Base-by-base conservation (phyloP, 192 early-diverging fungal genomes). In the Spizellomyces sp. region DNA sequence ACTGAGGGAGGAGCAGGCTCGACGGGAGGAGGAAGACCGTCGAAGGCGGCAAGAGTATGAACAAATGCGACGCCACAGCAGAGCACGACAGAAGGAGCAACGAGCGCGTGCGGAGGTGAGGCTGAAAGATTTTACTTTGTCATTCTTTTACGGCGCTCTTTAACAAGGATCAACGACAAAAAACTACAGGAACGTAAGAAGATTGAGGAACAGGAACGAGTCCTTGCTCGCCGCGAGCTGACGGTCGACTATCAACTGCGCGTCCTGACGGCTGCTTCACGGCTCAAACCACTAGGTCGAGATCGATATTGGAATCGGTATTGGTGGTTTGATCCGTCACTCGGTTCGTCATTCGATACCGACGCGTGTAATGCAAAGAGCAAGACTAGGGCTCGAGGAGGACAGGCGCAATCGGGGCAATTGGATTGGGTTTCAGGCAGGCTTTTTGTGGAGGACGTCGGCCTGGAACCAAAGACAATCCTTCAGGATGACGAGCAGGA, bases 241-340 rank as follows among this genome's bases (percentile, higher is more conserved):
- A 83, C 89, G 47, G 74, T 95, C 9, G 94, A 95, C 70, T 75
- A 84, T 61, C 90, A 94, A 62, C 67, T 90, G 45, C 82, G 87
- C 14, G 62, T 70, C 12, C 83, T 84, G 52, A 84, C 74, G 56
- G 87, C 82, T 22, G 86, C 89, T 8, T 86, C 87, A 27, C 89
- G 94, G 5, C 74, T 93, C 63, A 79, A 69, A 43, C 90, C 92
- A 0, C 68, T 98, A 21, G 96, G 95, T 9, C 72, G 70, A 22
- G 96, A 98, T 81, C 88, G 95, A 6, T 96, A 87, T 75, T 89
- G 84, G 67, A 94, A 93, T 76, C 81, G 87, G 48, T 97, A 98
- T 74, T 98, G 91, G 83, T 96, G 90, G 79, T 87, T 97, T 73
- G 96, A 98, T 71, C 84, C 79, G 80, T 45, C 70, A 88, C n/a